phyloP scores from a whole-genome alignment of 2,329 filamentous ascomycete genomes.

The Colletotrichum limetticola region DNA sequence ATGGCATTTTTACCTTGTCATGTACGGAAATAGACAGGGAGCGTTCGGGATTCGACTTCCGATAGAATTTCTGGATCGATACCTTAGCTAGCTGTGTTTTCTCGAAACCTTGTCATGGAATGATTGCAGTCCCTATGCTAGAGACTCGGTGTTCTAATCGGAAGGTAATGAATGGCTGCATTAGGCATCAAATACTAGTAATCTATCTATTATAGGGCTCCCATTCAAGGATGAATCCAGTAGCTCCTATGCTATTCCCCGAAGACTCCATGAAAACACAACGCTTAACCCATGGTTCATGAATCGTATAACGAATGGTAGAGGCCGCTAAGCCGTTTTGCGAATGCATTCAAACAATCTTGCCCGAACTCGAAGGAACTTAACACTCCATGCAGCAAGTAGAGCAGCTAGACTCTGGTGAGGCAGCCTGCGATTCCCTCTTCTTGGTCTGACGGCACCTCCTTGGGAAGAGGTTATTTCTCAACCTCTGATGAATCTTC shows the following conservation, averaged over 20 bases:
- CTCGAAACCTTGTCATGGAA: background rate
- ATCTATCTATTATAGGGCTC: background rate
- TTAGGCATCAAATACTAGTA: background rate
- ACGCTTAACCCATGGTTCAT: background rate
- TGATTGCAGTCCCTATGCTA: too few relatives aligned
- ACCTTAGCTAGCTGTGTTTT: background rate
- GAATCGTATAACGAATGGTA: background rate
- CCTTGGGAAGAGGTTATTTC: constrained; percentile 19
- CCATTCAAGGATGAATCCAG: background rate
- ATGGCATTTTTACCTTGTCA: background rate
- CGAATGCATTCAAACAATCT: background rate
- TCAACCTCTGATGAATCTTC: constrained; percentile 27
- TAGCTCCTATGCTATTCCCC: background rate
- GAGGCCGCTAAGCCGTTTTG: background rate
- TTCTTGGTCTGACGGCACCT: constrained; percentile 6
- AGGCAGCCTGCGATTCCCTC: background rate
- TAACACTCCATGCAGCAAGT: background rate
- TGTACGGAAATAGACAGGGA: background rate
- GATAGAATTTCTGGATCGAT: background rate
- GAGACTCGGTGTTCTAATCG: accelerated
- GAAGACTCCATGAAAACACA: background rate
- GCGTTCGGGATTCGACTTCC: background rate
- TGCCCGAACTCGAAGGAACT: background rate
- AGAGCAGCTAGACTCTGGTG: constrained; percentile 10
- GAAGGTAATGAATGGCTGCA: background rate